A percentile compares a stretch with the other conserved stretches of the same genome.
phyloP scores from a whole-genome alignment of 2,329 filamentous ascomycete genomes.

The Phaeophleospora eucalypticola region DNA sequence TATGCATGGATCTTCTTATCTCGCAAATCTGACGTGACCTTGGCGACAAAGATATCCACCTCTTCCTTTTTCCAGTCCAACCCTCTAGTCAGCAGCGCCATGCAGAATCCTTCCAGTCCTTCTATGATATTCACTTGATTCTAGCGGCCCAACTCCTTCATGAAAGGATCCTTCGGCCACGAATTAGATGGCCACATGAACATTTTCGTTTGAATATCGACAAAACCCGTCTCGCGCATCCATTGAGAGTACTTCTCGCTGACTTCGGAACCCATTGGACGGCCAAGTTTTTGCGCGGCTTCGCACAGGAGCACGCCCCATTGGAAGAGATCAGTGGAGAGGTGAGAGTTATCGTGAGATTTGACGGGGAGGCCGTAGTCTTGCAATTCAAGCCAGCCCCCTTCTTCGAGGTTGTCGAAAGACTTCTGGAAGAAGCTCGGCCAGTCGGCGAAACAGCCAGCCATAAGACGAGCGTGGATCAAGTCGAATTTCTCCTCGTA shows the following conservation, averaged over 20 bases:
- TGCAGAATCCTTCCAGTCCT: slow-evolving; percentile 41
- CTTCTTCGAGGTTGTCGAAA: slow-evolving; percentile 48
- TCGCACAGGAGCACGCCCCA: slow-evolving; percentile 37
- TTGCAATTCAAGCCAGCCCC: slow-evolving; percentile 51
- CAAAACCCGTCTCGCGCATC: slow-evolving; percentile 41
- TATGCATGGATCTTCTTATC: slow-evolving; percentile 36
- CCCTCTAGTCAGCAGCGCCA: slow-evolving; percentile 40
- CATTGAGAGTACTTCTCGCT: slow-evolving; percentile 36
- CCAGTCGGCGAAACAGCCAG: slow-evolving; percentile 53
- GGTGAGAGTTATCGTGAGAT: slow-evolving; percentile 36
- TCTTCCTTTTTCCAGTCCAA: slow-evolving; percentile 43
- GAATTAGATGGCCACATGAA: slow-evolving; percentile 41
- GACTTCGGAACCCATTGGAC: slow-evolving; percentile 39
- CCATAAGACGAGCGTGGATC: slow-evolving; percentile 52
- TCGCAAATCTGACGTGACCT: slow-evolving; percentile 32
- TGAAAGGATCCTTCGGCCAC: slow-evolving; percentile 47
- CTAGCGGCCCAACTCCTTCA: slow-evolving; percentile 49
- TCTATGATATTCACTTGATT: slow-evolving; percentile 41
- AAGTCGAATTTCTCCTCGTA: slow-evolving; percentile 53
- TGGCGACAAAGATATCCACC: slow-evolving; percentile 41
- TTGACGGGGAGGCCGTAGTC: slow-evolving; percentile 43
- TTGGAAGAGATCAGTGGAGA: slow-evolving; percentile 29
- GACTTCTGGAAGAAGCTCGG: slow-evolving; percentile 46
- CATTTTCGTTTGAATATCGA: slow-evolving; percentile 39
- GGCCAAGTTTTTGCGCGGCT: slow-evolving; percentile 38